Base-by-base conservation (phyloP, 768 basidiomycete genomes). In the Fomitopsis pulvina region DNA sequence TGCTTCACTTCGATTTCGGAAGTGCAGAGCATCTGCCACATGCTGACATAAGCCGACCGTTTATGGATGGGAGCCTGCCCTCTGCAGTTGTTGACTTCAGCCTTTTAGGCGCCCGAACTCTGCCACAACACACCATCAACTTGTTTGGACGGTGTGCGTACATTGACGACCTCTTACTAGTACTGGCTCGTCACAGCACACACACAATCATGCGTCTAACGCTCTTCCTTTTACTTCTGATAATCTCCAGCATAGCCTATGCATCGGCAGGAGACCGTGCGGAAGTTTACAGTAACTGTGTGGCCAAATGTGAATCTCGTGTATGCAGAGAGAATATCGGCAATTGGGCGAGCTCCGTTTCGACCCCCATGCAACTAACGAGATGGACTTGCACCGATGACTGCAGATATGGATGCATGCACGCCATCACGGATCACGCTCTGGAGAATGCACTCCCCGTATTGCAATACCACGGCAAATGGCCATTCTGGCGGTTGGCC, bases 391-490 rank as follows among this genome's bases (percentile, higher is more conserved):
- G 93, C 68, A 61, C 63, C 9, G 91, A 89, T 54, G 77, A 96
- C 63, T 99, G 95, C 74, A 81, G 82, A 63, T 99, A 99, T 63
- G 65, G 62, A 3, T 99, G 96, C 69, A 91, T 87, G 80, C 91
- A 93, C 61, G 67, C 72, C 42, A 73, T 90, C 30, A 92, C 89
- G 4, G 76, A 80, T 53, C 60, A 67, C 7, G 79, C 80, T 28
- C 55, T 77, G n/a, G 45, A 56, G 27, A 57, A 51, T 4, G 77
- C 78, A 0, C 57, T 60, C 34, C 56, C 50, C 2, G 67, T 88
- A 1, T 78, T 87, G 39, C 93, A 96, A 57, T 94, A 88, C 65
- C 80, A 92, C 59, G 96, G 95, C 14, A 98, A 98, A 71, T 98
- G 95, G 95, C 91, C 94, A 0, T 98, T 99, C 65, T 87, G 83